Evolutionary conservation across 1,139 yeast species (phyloP).

Genomic region (Sugiyamaella paludigena): DNA sequence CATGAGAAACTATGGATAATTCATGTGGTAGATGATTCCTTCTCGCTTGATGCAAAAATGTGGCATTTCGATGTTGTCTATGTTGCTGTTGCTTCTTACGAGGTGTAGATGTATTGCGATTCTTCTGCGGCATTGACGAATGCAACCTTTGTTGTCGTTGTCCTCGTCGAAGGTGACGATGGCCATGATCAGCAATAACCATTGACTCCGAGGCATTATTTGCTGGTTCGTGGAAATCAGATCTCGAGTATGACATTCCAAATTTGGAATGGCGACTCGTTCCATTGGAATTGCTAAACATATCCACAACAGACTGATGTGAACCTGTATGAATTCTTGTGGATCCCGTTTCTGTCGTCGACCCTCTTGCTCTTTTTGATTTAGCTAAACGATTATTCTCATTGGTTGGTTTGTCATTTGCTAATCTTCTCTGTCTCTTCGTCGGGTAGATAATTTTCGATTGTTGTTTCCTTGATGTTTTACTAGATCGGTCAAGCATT

Average conservation of each 20-base stretch:
- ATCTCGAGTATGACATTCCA: too few relatives aligned
- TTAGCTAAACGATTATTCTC: too few relatives aligned
- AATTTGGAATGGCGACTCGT: not conserved
- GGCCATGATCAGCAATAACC: too few relatives aligned
- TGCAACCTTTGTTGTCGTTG: too few relatives aligned
- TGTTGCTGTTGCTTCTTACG: too few relatives aligned
- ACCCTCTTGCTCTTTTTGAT: not conserved
- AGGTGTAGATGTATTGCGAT: too few relatives aligned
- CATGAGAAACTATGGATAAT: slow-evolving; percentile 1
- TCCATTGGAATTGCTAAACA: not conserved
- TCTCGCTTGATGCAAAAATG: not conserved
- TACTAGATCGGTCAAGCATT: not conserved
- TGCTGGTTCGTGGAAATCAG: too few relatives aligned
- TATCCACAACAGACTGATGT: slow-evolving; percentile 4
- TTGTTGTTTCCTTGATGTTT: slow-evolving; percentile 1
- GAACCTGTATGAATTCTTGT: not conserved
- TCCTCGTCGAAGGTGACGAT: too few relatives aligned
- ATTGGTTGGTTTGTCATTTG: not conserved
- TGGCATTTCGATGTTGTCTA: too few relatives aligned
- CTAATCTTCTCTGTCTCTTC: not conserved
- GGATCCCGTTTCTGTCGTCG: not conserved
- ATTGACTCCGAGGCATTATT: too few relatives aligned
- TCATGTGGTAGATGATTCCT: not conserved
- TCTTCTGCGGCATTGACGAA: too few relatives aligned
- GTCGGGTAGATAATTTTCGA: not conserved